Base-by-base conservation (phyloP, 1,284 basidiomycete species). In the Flammula alnicola region DNA sequence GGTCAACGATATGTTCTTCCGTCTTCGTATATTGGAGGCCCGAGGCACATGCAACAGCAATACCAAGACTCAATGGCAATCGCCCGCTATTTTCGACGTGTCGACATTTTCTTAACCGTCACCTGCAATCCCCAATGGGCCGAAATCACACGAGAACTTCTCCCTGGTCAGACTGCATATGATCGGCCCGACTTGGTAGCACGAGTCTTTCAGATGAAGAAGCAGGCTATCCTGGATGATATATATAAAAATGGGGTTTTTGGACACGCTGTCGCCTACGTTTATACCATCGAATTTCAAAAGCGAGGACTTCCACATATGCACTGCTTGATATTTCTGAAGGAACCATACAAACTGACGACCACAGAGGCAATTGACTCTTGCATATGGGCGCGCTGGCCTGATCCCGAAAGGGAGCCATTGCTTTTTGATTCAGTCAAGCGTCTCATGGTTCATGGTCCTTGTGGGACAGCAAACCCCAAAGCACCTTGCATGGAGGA, bases 111-210 rank as follows among this genome's bases (percentile, higher is more conserved):
- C 52, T 59, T 79, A 3, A 81, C 77, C 0, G 67, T 78, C 49
- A 80, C 77, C 3, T 65, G 69, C 1, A 80, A 81, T 63, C 73
- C 71, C 0, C 52, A 61, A 0, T 81, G 76, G 77, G 52, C 55
- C 1, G 78, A 83, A 43, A 75, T 81, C 5, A 31, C 33, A 1
- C 26, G 62, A 0, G 70, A 70, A 23, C 64, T 81, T 0, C 50
- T 75, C 0, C 66, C 66, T 9, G 68, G 70, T 0, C 75, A 81
- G 47, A 61, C 58, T 5, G 51, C 68, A 14, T 51, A 61, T 29
- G 77, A 83, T 49, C 53, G 71, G 1, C 78, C 77, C 27, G 75
- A 81, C 36, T 52, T 83, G 33, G 69, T 80, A 2, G 58, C 71
- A 1, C 38, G 65, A 4, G 75, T 80, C 1, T 83, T 83, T 50